These are phyloP conservation scores for Lepraria neglecta DNA, from an alignment of 495 filamentous ascomycete species.

Conservation along the genomic window DNA sequence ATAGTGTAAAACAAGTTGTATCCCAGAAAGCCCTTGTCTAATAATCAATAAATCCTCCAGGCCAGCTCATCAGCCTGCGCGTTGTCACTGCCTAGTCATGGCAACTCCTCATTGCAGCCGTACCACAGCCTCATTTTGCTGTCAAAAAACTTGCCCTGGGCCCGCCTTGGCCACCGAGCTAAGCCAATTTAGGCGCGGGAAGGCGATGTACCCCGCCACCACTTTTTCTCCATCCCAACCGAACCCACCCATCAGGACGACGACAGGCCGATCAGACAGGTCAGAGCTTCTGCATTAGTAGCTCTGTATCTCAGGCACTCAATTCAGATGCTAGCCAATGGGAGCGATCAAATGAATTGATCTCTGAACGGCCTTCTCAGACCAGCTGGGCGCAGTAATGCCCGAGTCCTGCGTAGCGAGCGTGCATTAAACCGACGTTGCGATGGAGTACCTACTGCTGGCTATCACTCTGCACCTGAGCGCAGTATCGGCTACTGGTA, in stretches of 20 bases:
- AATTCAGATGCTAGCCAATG: background rate
- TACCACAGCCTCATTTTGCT: conserved; percentile 11
- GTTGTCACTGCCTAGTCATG: conserved; percentile 3
- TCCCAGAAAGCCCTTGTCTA: background rate
- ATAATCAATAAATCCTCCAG: background rate
- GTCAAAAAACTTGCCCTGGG: background rate
- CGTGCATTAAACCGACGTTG: conserved; percentile 12
- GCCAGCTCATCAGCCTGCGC: conserved; percentile 3
- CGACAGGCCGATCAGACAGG: background rate
- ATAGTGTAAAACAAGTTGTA: background rate
- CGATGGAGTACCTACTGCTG: conserved; percentile 17
- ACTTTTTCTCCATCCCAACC: background rate
- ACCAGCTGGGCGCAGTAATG: conserved; percentile 9
- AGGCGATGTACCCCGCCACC: conserved; percentile 8
- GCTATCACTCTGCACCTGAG: conserved; percentile 1
- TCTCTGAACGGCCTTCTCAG: background rate
- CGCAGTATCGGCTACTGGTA: conserved; percentile 17
- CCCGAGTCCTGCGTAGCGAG: background rate
- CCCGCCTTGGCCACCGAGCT: background rate
- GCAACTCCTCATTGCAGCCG: background rate
- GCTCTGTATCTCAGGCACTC: background rate
- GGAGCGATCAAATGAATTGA: background rate
- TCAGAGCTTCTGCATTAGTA: background rate
- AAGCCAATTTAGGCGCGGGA: conserved; percentile 1
- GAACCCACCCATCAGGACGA: background rate